Evolutionary conservation across 2,329 filamentous ascomycete genomes (phyloP).

Genomic region (Penicillium digitatum): DNA sequence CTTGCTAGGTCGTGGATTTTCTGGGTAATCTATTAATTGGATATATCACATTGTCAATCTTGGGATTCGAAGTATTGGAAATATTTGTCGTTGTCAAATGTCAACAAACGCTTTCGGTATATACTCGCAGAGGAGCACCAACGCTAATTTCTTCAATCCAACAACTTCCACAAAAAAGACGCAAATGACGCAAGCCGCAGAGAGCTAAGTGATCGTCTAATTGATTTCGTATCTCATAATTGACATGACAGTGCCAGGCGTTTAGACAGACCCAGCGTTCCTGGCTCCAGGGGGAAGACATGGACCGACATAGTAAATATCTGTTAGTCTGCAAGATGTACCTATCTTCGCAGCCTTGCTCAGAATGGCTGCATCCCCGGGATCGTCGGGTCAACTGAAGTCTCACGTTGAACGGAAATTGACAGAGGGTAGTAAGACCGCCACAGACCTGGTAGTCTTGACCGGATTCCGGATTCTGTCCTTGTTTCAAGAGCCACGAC

Average conservation of each 20-base stretch:
- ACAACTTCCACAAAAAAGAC: too few species aligned
- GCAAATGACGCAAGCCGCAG: too few species aligned
- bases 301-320: background rate
- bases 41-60: background rate
- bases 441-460: background rate
- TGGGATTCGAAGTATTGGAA: background rate
- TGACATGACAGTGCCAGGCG: too few species aligned
- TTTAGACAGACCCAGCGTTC: background rate
- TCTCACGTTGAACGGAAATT: background rate
- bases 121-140: background rate
- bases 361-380: background rate
- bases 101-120: background rate
- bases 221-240: background rate
- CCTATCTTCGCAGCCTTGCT: background rate
- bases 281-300: background rate
- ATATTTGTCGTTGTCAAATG: background rate
- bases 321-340: background rate
- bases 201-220: background rate
- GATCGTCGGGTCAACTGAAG: background rate
- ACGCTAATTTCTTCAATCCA: background rate
- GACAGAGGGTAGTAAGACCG: background rate
- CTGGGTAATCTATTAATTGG: background rate
- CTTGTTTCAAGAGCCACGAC: background rate
- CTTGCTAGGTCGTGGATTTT: background rate
- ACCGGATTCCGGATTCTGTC: background rate